These are phyloP conservation scores for Fusarium praegraminearum DNA, from an alignment of 2,329 filamentous ascomycete species.

Conservation along the genomic window DNA sequence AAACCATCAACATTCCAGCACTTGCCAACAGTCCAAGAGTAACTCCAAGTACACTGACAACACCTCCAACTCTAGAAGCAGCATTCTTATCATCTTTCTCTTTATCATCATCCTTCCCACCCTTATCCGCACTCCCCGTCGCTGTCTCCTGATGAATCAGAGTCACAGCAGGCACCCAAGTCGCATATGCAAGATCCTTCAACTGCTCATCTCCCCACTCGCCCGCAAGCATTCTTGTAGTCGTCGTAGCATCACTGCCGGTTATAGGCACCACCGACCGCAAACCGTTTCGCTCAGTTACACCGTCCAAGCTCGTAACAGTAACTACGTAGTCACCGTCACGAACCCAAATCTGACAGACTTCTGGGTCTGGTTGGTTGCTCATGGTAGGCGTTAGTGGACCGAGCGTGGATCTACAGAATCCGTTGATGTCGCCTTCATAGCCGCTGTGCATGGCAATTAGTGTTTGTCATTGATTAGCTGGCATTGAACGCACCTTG, in stretches of 20 bases:
- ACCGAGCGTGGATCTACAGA: slow-evolving; percentile 4
- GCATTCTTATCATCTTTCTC: background rate
- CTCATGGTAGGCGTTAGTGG: background rate
- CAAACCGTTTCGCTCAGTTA: accelerated
- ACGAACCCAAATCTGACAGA: background rate
- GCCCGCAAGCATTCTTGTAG: background rate
- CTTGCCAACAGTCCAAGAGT: slow-evolving; percentile 11
- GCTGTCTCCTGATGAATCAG: slow-evolving; percentile 2
- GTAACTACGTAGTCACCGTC: background rate
- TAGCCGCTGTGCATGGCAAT: background rate
- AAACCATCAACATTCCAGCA: slow-evolving; percentile 9
- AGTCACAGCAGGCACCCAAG: slow-evolving; percentile 1
- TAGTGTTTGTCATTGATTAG: accelerated
- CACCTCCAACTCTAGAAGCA: background rate
- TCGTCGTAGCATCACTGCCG: background rate
- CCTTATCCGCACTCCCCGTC: background rate
- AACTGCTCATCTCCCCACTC: background rate
- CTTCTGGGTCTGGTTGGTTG: background rate
- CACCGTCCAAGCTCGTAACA: background rate
- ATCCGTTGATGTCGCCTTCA: background rate
- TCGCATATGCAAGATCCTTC: background rate
- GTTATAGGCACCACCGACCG: background rate
- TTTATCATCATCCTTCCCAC: background rate
- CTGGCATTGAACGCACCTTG: background rate
- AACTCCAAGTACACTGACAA: background rate